Base-by-base conservation (phyloP, 208 protist genomes). In the Acanthamoeba quina region DNA sequence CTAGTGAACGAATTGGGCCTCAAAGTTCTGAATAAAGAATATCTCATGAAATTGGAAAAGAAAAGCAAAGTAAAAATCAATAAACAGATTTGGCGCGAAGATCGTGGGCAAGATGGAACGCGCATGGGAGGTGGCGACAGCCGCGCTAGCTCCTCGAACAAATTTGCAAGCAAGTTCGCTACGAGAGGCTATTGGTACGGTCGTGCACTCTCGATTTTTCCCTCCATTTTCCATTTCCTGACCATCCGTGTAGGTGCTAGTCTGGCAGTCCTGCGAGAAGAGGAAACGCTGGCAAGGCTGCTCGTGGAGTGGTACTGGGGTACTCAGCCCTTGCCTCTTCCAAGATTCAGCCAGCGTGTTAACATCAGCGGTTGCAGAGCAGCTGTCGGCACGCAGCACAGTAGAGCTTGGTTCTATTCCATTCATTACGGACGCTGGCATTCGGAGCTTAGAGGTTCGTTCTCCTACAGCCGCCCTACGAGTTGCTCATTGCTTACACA, bases 221-320 rank as follows among this genome's bases (percentile, higher is more conserved):
- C 26, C 10, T 4, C 10, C 24, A 2, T 72, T 72, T 72, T 41
- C 3, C 41, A 41, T 49, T 10, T 80, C 37, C 3, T 17, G 37
- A 47, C 41, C 58, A 19, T 86, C 13, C 74, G 47, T 1, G 5
- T 86, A 86, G 78, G 34, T 13, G 78, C 47, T 1, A 86, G 78
- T 62, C 10, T 86, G 9, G 78, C 78, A 7, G 26, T 86, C 5
- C 0, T 86, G 37, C 78, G 78, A 62, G 49, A 31, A 17, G 47
- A 86, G 31, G 78, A 62, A 62, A 41, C 52, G 10, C 78, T 86
- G 2, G 4, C 78, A 4, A 5, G 78, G 5, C 49, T 86, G 10
- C 78, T 86, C 5, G 78, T 86, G 0, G 78, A 86, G 78, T 86
- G 78, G 78, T 86, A 86, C 26, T 86, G 78, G 78, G 78, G 78